These are phyloP conservation scores for Chalara sp. DNA, from an alignment of 2,329 filamentous ascomycete genomes.

Conservation along the genomic window DNA sequence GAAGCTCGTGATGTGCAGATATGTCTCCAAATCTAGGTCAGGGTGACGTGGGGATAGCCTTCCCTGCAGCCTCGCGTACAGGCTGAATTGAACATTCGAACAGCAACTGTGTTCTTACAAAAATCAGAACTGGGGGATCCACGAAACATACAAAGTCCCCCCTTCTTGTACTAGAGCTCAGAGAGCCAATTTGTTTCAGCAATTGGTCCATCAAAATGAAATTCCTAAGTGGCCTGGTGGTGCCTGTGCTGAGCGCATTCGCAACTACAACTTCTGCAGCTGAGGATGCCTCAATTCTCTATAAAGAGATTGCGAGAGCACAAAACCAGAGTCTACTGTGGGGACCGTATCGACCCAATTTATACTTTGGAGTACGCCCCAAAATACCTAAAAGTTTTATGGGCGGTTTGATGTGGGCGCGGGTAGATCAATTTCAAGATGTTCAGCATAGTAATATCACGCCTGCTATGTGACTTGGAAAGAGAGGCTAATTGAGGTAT, in stretches of 20 bases:
- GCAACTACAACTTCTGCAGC: constrained; percentile 10
- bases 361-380: constrained; percentile 89
- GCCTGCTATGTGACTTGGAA: neutral
- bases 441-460: constrained; percentile 64
- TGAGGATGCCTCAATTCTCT: constrained; percentile 21
- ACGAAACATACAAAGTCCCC: neutral
- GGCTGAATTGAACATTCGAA: constrained; percentile 15
- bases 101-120: constrained; percentile 23
- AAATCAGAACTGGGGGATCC: neutral
- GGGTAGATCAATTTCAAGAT: constrained; percentile 69
- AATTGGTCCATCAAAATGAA: constrained; percentile 17
- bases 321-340: constrained; percentile 86
- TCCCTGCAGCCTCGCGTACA: constrained; percentile 22
- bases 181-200: constrained; percentile 7
- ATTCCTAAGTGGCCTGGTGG: constrained; percentile 9
- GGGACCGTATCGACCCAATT: constrained; percentile 89
- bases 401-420: constrained; percentile 82
- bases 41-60: constrained; percentile 5
- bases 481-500: neutral
- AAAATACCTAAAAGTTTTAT: constrained; percentile 74
- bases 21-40: too few relatives aligned
- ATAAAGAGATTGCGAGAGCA: constrained; percentile 28
- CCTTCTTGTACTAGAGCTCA: constrained; percentile 15
- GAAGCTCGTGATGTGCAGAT: too few relatives aligned
- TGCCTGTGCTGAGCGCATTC: constrained; percentile 13